A percentile compares a stretch with the other conserved stretches of the same genome.
These are phyloP conservation scores for Anacardium occidentale DNA, from an alignment of 345 rosid species.

Conservation along the genomic window DNA sequence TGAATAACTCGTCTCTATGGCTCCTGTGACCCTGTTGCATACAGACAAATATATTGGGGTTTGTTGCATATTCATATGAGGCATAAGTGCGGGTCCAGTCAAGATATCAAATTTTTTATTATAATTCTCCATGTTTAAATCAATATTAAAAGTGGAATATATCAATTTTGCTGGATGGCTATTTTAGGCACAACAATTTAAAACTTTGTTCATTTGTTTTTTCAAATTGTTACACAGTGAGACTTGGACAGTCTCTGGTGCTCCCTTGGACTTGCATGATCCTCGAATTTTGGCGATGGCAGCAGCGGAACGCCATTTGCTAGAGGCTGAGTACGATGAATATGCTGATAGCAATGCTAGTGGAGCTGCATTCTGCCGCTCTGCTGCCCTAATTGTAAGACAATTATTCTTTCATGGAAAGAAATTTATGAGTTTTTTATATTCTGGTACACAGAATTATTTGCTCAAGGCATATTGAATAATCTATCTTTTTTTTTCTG, in stretches of 20 bases:
- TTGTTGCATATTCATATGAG: not conserved
- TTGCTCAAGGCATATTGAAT: not conserved
- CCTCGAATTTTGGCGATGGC: constrained; percentile 90
- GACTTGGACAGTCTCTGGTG: constrained; percentile 75
- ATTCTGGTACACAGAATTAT: not conserved
- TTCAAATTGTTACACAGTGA: constrained; percentile 45
- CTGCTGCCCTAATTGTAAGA: constrained; percentile 90
- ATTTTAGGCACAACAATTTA: constrained; percentile 7
- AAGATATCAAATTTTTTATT: not conserved
- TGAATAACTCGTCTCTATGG: not conserved
- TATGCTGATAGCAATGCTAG: constrained; percentile 82
- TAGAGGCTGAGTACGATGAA: constrained; percentile 90
- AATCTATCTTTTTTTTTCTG: not conserved
- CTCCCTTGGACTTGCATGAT: constrained; percentile 72
- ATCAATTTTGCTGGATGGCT: not conserved
- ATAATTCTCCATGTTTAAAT: not conserved
- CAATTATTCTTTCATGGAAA: not conserved
- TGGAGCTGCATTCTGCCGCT: constrained; percentile 98
- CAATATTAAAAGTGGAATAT: constrained; percentile 11
- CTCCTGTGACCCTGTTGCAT: not conserved
- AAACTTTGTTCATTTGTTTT: constrained; percentile 9
- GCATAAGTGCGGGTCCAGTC: not conserved
- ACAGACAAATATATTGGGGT: too few relatives aligned
- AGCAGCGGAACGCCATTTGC: constrained; percentile 84
- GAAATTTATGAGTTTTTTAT: not conserved